Evolutionary conservation across 2,329 filamentous ascomycete genomes (phyloP), one percentile per base, ranked within the genome.

Genomic region (Aurifilum marmelostoma): DNA sequence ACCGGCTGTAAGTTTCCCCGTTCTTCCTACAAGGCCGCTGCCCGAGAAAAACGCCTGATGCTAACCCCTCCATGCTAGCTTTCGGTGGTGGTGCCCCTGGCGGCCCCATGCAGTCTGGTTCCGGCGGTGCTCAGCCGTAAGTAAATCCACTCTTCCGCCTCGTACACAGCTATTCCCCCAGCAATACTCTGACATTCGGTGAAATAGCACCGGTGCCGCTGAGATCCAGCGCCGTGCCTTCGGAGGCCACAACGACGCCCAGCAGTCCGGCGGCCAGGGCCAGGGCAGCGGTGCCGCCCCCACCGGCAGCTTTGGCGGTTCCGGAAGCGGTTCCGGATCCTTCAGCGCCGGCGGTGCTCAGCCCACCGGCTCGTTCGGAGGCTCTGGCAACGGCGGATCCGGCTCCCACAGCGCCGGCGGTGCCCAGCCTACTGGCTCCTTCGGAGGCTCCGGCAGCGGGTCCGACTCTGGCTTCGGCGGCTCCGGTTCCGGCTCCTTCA

Each of bases 121-220:
- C 39, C 27, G 65, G 58, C 27, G 65, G 58, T 21, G 41, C 66
- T 5, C 34, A 63, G 50, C 66, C 66, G 64, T 66, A 32, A 66
- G 64, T 60, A 41, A 29, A 41, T 9, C 37, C 34, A n/a, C n/a
- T 14, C 52, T 14, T 27, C 52, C 50, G 3, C 37, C 24, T 56
- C 50, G n/a, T n/a, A n/a, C n/a, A n/a, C n/a, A n/a, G n/a, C n/a
- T n/a, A n/a, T n/a, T n/a, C n/a, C n/a, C n/a, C n/a, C n/a, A n/a
- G n/a, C n/a, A n/a, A n/a, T n/a, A n/a, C n/a, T n/a, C n/a, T 12
- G n/a, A 32, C 18, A 24, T 27, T 63, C 41, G 12, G 3, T 11
- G 5, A 21, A 6, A 32, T 47, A 63, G 61, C 5, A 63, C 61
- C 8, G 61, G 61, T 29, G 61, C 14, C 14, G 2, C 61, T 63